These are phyloP conservation scores for Cordyceps cateniannulata DNA, from an alignment of 2,329 filamentous ascomycete genomes.

Conservation along the genomic window DNA sequence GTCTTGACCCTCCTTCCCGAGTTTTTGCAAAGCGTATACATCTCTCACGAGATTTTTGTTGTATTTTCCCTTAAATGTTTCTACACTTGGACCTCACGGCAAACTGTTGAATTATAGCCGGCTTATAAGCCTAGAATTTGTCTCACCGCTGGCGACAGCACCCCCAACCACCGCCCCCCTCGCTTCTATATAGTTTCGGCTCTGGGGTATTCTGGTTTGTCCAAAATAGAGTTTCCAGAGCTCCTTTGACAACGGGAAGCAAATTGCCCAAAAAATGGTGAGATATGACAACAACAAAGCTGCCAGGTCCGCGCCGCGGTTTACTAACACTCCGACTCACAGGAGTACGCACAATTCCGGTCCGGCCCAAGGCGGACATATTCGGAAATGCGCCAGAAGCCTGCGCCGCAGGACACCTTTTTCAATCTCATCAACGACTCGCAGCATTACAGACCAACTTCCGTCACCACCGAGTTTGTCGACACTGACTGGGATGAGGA, in stretches of 20 bases:
- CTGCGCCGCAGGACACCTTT: slow-evolving; percentile 48
- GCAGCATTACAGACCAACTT: slow-evolving; percentile 51
- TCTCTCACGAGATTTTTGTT: slow-evolving; percentile 14
- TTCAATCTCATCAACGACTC: slow-evolving; percentile 50
- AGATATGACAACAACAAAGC: slow-evolving; percentile 10
- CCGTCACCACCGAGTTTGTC: slow-evolving; percentile 69
- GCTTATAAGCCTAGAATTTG: slow-evolving; percentile 20
- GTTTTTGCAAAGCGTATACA: slow-evolving; percentile 11
- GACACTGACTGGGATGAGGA: slow-evolving; percentile 68
- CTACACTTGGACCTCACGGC: slow-evolving; percentile 16
- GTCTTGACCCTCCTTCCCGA: slow-evolving; percentile 9
- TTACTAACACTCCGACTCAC: background rate
- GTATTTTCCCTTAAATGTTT: slow-evolving; percentile 12
- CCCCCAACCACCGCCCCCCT: slow-evolving; percentile 7
- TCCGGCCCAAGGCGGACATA: slow-evolving; percentile 33
- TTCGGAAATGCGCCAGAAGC: slow-evolving; percentile 47
- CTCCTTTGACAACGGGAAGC: slow-evolving; percentile 1
- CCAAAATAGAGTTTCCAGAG: background rate
- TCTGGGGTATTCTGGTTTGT: background rate
- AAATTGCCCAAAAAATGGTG: slow-evolving; percentile 27
- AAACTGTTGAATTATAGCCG: slow-evolving; percentile 14
- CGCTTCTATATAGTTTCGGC: background rate
- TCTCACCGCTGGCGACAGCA: slow-evolving; percentile 33
- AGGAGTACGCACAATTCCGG: slow-evolving; percentile 32
- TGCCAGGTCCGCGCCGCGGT: background rate